Percentiles rank a stretch among this genome's conserved stretches.
These are phyloP conservation scores for Pseudocercospora crystallina DNA, from an alignment of 2,329 filamentous ascomycete species.

Conservation along the genomic window DNA sequence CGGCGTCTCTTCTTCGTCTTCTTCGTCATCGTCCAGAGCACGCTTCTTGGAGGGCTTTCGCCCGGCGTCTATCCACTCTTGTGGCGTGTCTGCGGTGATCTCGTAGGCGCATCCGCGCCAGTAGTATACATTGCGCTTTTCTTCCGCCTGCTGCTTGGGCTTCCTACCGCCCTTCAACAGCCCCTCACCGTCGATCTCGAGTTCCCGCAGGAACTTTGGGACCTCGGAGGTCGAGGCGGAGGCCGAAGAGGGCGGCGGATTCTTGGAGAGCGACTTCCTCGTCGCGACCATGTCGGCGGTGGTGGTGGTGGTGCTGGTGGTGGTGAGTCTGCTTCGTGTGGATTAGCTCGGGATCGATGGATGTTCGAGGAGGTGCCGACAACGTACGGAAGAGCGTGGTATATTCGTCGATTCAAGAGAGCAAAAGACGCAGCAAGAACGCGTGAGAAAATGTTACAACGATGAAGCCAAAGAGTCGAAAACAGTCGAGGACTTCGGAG, in stretches of 20 bases:
- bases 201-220: conserved; percentile 10
- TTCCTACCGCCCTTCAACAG: conserved; percentile 14
- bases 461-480: no score
- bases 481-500: no score
- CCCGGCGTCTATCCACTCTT: conserved; percentile 20
- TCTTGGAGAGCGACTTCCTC: background rate
- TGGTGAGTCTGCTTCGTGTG: no score
- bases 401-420: no score
- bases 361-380: no score
- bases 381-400: no score
- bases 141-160: background rate
- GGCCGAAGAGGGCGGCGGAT: no score
- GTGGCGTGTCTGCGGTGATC: conserved; percentile 21
- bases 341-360: no score
- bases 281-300: conserved; percentile 3
- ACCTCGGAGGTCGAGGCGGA: background rate
- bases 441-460: no score
- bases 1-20: background rate
- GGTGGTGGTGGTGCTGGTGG: no score
- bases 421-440: no score
- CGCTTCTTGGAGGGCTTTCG: conserved; percentile 2
- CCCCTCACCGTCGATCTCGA: conserved; percentile 18
- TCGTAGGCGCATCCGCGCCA: conserved; percentile 22
- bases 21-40: conserved; percentile 8
- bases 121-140: conserved; percentile 6